Base-by-base conservation (phyloP, 2,329 filamentous ascomycete genomes). In the Chaetomiaceae sp. region DNA sequence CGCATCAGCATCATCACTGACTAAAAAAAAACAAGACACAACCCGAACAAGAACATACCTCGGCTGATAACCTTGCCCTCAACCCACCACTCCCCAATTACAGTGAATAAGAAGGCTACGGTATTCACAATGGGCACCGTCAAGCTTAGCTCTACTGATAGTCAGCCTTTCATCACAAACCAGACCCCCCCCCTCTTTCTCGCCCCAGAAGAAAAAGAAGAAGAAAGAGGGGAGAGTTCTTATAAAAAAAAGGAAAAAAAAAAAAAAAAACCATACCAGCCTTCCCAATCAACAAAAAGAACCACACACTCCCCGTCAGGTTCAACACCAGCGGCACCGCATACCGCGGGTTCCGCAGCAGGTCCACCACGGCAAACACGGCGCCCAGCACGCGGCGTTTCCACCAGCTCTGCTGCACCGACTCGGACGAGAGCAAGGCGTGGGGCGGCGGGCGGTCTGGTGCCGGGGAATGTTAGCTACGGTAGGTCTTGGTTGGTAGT, bases 121-220 rank as follows among this genome's bases (percentile, higher is more conserved):
- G 90, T 95, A 65, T 97, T 97, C 1, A 92, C 91, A 58, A 97
- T 94, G 1, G 92, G 92, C 1, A 97, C 91, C 2, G 91, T 96
- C 58, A 97, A 75, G 66, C 90, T 96, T 62, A 97, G 67, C 70
- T 97, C 92, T 94, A 25, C 38, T 14, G 21, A 41, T 25, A 18
- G 33, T 36, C 25, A 42, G 13, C 7, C 37, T 7, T 5, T 11
- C 40, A 42, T 7, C 38, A 5, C 9, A 10, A 25, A 41, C 13
- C 13, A 27, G 6, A n/a, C 16, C 23, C 48, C n/a, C 23, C 10
- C 3, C 32, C 33, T n/a, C 20, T 14, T 4, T 11, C n/a, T 5
- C 4, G 18, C 37, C 18, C 18, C 10, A 1, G 29, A 27, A 36
- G 27, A 25, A 20, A 3, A 9, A 16, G 46, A 13, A 13, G 43